These are phyloP conservation scores for Malus hybrid DNA, from an alignment of 331 rosid genomes.

Conservation along the genomic window DNA sequence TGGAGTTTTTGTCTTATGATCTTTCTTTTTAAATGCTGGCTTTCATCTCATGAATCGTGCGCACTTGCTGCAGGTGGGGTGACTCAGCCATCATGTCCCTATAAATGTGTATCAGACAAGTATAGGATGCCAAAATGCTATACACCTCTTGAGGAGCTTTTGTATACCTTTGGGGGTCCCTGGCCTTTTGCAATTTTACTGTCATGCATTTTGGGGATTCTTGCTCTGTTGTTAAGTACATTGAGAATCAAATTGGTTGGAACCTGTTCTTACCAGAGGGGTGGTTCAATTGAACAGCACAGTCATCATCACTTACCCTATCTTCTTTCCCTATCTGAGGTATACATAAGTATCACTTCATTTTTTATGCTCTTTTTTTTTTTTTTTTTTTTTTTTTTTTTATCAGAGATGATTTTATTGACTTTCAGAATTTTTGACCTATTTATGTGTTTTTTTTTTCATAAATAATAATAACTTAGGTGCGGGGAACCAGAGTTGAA, in stretches of 20 bases:
- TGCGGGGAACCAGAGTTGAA: slow-evolving; percentile 80
- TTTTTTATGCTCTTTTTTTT: not conserved
- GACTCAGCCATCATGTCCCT: slow-evolving; percentile 58
- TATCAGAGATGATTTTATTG: not conserved
- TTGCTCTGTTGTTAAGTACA: slow-evolving; percentile 64
- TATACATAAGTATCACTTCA: slow-evolving; percentile 15
- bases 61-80: slow-evolving; percentile 64
- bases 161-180: slow-evolving; percentile 94
- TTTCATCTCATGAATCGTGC: slow-evolving; percentile 9
- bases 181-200: slow-evolving; percentile 69
- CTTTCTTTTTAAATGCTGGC: not conserved
- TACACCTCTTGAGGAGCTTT: slow-evolving; percentile 92
- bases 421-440: slow-evolving; percentile 1
- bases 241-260: slow-evolving; percentile 80
- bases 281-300: slow-evolving; percentile 68
- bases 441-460: not conserved
- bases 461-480: slow-evolving; percentile 29
- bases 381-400: not conserved
- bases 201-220: slow-evolving; percentile 61
- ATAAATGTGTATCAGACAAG: slow-evolving; percentile 81
- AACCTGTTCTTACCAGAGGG: slow-evolving; percentile 51
- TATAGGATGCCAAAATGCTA: slow-evolving; percentile 94
- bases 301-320: slow-evolving; percentile 63
- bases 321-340: slow-evolving; percentile 97
- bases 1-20: not conserved